Base-by-base conservation (phyloP, 2,329 filamentous ascomycete species). In the Eutypella sp. region DNA sequence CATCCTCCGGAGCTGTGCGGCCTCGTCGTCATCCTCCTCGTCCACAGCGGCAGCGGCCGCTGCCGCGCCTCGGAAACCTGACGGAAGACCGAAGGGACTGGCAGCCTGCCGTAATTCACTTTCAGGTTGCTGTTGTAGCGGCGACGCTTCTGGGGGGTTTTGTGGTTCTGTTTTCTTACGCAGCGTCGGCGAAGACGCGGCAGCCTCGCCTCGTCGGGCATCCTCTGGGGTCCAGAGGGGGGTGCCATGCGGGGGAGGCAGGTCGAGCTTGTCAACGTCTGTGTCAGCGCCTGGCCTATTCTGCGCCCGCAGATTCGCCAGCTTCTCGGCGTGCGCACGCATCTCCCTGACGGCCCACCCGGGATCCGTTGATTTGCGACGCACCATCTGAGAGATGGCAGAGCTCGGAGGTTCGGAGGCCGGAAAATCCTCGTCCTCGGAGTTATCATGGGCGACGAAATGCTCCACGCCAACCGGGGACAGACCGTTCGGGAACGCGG, bases 341-440 rank as follows among this genome's bases (percentile, higher is more conserved):
- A 93, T 87, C 56, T 89, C 84, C 57, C 84, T 79, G 59, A 93
- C 75, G 61, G 89, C 89, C 83, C 87, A 92, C 47, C 79, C 76
- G 55, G 82, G 74, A 41, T 79, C 77, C 2, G 81, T 84, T 40
- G 81, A 81, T 58, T 83, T 81, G 34, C 81, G 75, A 47, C 79
- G 72, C 22, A 62, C 47, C 36, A 68, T 64, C 42, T 63, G 60
- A 11, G 67, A 70, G 8, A 63, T 46, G 42, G 59, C 55, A 59
- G 67, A 52, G 60, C 51, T 72, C 58, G 47, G 64, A 54, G 18
- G 68, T 66, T 47, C 67, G 61, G 51, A 73, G 51, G 53, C 64
- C 54, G 48, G 66, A 57, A 65, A 63, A 38, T 68, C 69, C 49
- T 81, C 78, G 51, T 79, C 78, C 44, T 75, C 78, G 11, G 78